Evolutionary conservation across 345 rosid species (phyloP).

Genomic region (Capsella bursapastoris): DNA sequence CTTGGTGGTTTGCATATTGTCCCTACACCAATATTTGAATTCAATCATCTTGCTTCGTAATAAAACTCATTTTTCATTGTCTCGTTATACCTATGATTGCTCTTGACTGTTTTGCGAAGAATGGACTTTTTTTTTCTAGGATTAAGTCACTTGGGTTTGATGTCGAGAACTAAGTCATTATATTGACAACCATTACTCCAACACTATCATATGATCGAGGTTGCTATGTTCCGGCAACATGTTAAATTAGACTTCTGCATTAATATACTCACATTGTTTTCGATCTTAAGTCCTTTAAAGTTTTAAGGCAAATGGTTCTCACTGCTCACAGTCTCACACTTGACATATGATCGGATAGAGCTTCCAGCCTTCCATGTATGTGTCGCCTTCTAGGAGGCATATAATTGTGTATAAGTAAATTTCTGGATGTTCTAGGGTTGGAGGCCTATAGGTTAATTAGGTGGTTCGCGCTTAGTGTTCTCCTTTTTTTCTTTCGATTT

Average conservation of each 20-base stretch:
- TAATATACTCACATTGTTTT: neutral
- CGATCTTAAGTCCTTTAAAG: neutral
- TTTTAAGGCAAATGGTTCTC: neutral
- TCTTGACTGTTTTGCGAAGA: neutral
- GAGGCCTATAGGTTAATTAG: neutral
- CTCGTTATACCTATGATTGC: constrained; percentile 3
- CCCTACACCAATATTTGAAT: constrained; percentile 4
- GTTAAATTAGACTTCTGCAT: neutral
- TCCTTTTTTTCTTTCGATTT: too few species aligned
- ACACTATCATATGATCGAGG: neutral
- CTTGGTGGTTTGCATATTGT: constrained; percentile 16
- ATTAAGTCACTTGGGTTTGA: neutral
- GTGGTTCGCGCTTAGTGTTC: neutral
- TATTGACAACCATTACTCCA: neutral
- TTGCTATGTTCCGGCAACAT: neutral
- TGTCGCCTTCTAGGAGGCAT: too few species aligned
- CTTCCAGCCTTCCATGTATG: neutral
- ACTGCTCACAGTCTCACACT: neutral
- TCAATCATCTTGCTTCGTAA: constrained; percentile 4
- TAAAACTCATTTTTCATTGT: constrained; percentile 10
- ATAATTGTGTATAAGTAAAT: neutral
- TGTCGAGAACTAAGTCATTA: neutral
- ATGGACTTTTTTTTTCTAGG: neutral
- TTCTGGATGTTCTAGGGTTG: neutral
- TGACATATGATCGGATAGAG: neutral